Conservation (phyloP, 805 yeast genomes). For the Kazachstania psychrophila region DNA sequence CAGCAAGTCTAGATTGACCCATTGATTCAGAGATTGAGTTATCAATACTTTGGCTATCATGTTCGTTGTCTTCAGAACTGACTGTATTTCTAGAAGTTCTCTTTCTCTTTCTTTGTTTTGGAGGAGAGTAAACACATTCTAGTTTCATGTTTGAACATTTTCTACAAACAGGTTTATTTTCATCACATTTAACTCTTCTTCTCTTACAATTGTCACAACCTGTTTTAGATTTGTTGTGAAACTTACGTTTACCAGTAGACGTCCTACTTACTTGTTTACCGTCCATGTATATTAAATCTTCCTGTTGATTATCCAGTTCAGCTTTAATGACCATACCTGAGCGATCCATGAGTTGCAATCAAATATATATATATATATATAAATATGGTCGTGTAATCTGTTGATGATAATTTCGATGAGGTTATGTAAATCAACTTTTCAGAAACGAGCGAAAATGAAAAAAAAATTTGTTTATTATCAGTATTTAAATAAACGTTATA, state of each 20-base stretch:
- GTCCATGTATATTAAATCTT: slow-evolving; percentile 31
- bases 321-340: too few species aligned
- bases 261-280: slow-evolving; percentile 34
- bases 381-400: too few species aligned
- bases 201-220: slow-evolving; percentile 88
- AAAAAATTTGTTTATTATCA: too few species aligned
- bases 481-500: too few species aligned
- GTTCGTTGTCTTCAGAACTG: too few species aligned
- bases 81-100: neutral
- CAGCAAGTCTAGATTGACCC: slow-evolving; percentile 1
- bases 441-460: too few species aligned
- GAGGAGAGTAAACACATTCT: slow-evolving; percentile 54
- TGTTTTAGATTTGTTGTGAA: slow-evolving; percentile 77
- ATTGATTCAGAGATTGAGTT: neutral
- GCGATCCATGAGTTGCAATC: too few species aligned
- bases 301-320: neutral
- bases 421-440: too few species aligned
- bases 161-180: slow-evolving; percentile 64
- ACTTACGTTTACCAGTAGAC: slow-evolving; percentile 69
- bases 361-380: too few species aligned
- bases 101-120: slow-evolving; percentile 7
- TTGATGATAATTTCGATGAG: too few species aligned
- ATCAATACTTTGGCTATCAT: too few species aligned
- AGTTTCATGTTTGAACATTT: slow-evolving; percentile 76
- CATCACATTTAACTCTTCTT: slow-evolving; percentile 91